Evolutionary conservation across 768 basidiomycete genomes (phyloP).

Genomic region (Xanthoconium purpureum): DNA sequence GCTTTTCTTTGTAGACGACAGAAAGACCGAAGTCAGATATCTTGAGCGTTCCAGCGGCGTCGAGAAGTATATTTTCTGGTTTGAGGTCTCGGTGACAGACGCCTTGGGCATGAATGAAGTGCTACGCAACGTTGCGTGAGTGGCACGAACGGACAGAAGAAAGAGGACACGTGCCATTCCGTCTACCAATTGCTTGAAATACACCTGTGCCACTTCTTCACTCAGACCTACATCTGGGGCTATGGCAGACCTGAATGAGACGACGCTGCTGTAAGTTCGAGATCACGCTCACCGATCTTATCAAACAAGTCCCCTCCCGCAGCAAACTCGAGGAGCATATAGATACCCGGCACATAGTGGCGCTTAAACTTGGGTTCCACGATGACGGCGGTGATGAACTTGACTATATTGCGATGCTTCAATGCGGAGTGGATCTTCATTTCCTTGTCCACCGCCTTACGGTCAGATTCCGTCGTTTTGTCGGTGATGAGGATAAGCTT

Average conservation of each 20-base stretch:
- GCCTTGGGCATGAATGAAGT: conserved; percentile 83
- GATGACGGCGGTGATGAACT: conserved; percentile 75
- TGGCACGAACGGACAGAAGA: neutral
- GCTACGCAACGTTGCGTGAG: conserved; percentile 38
- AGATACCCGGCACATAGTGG: conserved; percentile 74
- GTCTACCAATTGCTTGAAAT: conserved; percentile 79
- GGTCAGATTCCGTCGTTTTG: conserved; percentile 60
- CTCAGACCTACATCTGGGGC: conserved; percentile 87
- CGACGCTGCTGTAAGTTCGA: neutral
- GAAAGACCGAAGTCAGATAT: conserved; percentile 95
- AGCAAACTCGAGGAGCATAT: conserved; percentile 91
- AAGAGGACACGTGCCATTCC: conserved; percentile 62
- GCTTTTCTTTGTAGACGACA: conserved; percentile 83
- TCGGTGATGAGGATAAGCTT: conserved; percentile 72
- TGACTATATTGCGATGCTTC: conserved; percentile 76
- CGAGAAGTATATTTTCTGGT: conserved; percentile 91
- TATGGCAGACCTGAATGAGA: conserved; percentile 30
- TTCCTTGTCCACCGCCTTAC: conserved; percentile 87
- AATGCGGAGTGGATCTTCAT: conserved; percentile 83
- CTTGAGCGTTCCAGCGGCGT: conserved; percentile 80
- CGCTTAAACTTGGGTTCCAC: conserved; percentile 61
- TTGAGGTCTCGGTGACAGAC: conserved; percentile 97
- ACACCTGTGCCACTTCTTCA: conserved; percentile 85
- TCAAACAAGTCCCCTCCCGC: conserved; percentile 96
- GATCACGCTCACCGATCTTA: conserved; percentile 77